Conservation (phyloP, 2,329 filamentous ascomycete species). For the Aspergillus piperis region DNA sequence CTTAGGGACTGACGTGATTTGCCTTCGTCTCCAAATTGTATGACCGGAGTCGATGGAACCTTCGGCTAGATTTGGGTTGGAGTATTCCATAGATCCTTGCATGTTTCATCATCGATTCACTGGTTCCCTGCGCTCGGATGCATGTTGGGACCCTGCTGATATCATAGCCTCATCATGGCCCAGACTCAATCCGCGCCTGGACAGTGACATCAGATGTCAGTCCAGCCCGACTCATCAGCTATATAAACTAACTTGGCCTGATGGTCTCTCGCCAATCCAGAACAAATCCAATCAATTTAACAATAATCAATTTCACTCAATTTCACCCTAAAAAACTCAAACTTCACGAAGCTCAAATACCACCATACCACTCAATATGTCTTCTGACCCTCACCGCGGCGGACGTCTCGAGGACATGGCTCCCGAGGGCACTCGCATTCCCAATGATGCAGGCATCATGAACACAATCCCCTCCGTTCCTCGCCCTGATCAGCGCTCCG, state of each 20-base stretch:
- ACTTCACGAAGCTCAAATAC: neutral
- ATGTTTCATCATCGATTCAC: neutral
- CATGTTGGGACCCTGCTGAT: slow-evolving; percentile 9
- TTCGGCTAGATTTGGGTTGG: neutral
- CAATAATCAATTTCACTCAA: too few species aligned
- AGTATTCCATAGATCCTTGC: neutral
- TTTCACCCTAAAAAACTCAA: neutral
- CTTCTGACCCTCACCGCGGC: slow-evolving; percentile 32
- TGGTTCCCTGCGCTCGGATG: neutral
- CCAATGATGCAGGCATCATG: slow-evolving; percentile 49
- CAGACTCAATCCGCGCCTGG: neutral
- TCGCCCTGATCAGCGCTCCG: slow-evolving; percentile 48
- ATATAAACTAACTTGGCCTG: slow-evolving; percentile 1
- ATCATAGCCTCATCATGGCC: slow-evolving; percentile 17
- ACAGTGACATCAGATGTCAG: slow-evolving; percentile 15
- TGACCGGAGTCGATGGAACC: neutral
- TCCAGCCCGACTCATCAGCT: neutral
- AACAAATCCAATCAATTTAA: neutral
- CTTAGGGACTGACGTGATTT: neutral
- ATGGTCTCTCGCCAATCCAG: neutral
- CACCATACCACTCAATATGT: slow-evolving; percentile 1
- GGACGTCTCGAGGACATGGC: slow-evolving; percentile 45
- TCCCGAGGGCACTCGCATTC: slow-evolving; percentile 41
- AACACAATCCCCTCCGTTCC: slow-evolving; percentile 52
- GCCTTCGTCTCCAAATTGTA: neutral